phyloP scores from a whole-genome alignment of 306 rosid genomes.

The Echinosophora koreensis region DNA sequence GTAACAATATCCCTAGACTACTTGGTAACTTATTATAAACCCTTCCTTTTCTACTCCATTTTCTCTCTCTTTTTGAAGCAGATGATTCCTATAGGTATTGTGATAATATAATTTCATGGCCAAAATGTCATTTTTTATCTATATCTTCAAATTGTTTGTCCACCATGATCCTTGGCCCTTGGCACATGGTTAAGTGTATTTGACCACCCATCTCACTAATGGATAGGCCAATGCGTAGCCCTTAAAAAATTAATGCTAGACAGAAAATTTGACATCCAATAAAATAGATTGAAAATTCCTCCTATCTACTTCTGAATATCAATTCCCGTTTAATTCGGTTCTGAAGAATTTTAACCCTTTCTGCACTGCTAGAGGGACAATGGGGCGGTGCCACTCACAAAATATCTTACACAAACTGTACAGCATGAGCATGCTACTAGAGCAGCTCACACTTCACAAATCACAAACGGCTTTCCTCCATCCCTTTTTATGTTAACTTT shows the following conservation, averaged over 20 bases:
- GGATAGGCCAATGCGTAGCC: not conserved
- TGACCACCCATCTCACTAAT: too few relatives aligned
- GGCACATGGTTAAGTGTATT: too few relatives aligned
- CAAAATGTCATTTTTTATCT: not conserved
- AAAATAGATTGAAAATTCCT: not conserved
- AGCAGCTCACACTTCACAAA: conserved; percentile 7
- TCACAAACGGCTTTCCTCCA: not conserved
- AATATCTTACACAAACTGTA: not conserved
- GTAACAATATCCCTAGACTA: not conserved
- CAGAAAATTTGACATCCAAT: not conserved
- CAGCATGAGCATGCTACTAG: not conserved
- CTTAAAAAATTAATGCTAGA: not conserved
- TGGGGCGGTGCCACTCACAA: conserved; percentile 47
- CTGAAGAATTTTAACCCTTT: conserved; percentile 11
- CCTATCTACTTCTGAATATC: not conserved
- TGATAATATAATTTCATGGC: not conserved
- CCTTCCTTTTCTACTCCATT: not conserved
- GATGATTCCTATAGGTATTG: not conserved
- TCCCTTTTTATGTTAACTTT: too few relatives aligned
- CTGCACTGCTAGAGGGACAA: conserved; percentile 1
- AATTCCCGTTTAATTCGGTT: not conserved
- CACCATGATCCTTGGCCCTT: conserved; percentile 1
- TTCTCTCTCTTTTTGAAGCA: not conserved
- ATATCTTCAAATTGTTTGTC: not conserved
- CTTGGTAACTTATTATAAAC: not conserved